Conservation (phyloP, 2,329 filamentous ascomycete species). For the Colletotrichum sansevieriae region DNA sequence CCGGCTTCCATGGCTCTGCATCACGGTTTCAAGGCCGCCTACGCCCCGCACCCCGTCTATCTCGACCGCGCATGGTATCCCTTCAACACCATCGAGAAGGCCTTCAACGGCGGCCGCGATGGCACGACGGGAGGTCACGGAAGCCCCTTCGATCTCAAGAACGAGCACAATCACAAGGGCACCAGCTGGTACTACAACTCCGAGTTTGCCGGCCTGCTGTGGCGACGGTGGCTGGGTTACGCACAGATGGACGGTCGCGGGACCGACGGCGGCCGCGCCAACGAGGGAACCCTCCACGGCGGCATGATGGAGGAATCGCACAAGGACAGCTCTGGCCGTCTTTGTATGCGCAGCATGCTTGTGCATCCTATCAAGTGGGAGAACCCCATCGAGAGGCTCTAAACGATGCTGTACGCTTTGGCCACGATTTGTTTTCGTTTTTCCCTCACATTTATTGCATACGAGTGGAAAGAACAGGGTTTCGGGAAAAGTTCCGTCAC, state of each 20-base stretch:
- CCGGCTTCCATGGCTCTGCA: conserved; percentile 78
- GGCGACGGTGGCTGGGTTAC: conserved; percentile 81
- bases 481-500: neutral
- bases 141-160: conserved; percentile 74
- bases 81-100: conserved; percentile 74
- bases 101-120: conserved; percentile 83
- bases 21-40: conserved; percentile 83
- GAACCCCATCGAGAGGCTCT: conserved; percentile 59
- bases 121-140: conserved; percentile 74
- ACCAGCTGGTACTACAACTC: conserved; percentile 89
- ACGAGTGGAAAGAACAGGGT: neutral
- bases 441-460: neutral
- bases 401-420: neutral
- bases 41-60: conserved; percentile 85
- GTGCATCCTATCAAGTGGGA: conserved; percentile 85
- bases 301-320: conserved; percentile 65
- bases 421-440: neutral
- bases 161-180: conserved; percentile 87
- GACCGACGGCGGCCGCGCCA: conserved; percentile 62
- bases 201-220: conserved; percentile 81
- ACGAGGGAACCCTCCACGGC: conserved; percentile 61
- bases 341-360: conserved; percentile 85
- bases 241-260: conserved; percentile 65
- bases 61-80: conserved; percentile 82
- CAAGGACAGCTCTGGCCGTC: conserved; percentile 67